These are phyloP conservation scores for Dimargaris cristalligena DNA, from an alignment of 192 early-diverging fungal genomes.

Conservation along the genomic window DNA sequence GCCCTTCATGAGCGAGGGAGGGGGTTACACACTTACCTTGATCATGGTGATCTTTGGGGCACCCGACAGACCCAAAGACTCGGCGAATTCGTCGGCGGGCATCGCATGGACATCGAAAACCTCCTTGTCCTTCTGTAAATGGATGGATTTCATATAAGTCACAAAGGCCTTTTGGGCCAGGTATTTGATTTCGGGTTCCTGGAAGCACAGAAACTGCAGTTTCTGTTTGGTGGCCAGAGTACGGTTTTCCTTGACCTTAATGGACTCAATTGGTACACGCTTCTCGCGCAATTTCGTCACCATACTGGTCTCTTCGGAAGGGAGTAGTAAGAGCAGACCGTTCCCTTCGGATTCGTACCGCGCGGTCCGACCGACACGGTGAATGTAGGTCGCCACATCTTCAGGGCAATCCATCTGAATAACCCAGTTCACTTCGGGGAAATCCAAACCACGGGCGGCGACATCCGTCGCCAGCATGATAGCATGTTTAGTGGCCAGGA, in stretches of 20 bases:
- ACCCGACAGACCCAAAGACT: slow-evolving; percentile 83
- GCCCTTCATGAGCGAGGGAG: slow-evolving; percentile 1
- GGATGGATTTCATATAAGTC: slow-evolving; percentile 83
- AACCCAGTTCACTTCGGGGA: slow-evolving; percentile 98
- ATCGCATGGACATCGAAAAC: slow-evolving; percentile 77
- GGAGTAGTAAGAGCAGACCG: slow-evolving; percentile 71
- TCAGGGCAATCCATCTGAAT: slow-evolving; percentile 96
- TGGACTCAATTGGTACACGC: slow-evolving; percentile 78
- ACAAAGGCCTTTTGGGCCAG: slow-evolving; percentile 93
- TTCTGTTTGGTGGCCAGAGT: slow-evolving; percentile 62
- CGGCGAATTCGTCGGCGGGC: slow-evolving; percentile 76
- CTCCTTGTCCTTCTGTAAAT: slow-evolving; percentile 77
- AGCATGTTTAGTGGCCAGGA: slow-evolving; percentile 55
- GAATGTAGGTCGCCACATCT: slow-evolving; percentile 91
- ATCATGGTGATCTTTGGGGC: slow-evolving; percentile 90
- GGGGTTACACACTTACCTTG: slow-evolving; percentile 19
- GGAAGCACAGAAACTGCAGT: slow-evolving; percentile 79
- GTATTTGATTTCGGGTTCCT: slow-evolving; percentile 91
- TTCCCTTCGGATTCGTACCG: slow-evolving; percentile 80
- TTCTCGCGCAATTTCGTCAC: slow-evolving; percentile 41
- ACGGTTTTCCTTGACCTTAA: slow-evolving; percentile 73
- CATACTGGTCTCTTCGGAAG: slow-evolving; percentile 80
- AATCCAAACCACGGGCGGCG: slow-evolving; percentile 91
- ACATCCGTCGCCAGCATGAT: slow-evolving; percentile 89
- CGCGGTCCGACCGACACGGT: slow-evolving; percentile 94